phyloP scores from a whole-genome alignment of 139 green algal species.

The Coelastrella sp. region DNA sequence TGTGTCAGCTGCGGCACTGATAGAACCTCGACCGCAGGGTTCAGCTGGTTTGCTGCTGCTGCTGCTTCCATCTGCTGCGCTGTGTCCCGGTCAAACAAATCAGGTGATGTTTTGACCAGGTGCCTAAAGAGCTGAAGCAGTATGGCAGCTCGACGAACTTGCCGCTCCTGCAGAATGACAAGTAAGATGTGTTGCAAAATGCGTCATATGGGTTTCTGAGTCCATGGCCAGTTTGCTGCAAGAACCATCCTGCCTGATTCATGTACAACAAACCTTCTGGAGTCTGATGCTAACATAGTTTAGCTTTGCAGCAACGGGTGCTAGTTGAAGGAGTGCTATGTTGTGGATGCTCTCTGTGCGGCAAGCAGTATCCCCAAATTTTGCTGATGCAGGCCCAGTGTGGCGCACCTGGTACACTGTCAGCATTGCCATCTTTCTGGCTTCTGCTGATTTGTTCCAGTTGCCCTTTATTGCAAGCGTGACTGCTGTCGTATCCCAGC shows the following conservation, averaged over 20 bases:
- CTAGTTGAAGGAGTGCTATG: no score
- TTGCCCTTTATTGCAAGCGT: constrained; percentile 4
- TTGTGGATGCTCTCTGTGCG: not conserved
- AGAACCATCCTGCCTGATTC: no score
- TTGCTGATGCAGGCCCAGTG: not conserved
- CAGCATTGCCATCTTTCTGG: constrained; percentile 41
- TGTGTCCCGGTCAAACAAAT: not conserved
- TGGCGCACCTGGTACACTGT: constrained; percentile 30
- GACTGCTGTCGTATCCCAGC: constrained; percentile 18
- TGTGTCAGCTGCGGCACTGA: constrained; percentile 27
- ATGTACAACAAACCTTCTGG: no score
- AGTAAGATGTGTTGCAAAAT: not conserved
- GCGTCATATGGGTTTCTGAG: not conserved
- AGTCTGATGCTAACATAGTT: no score
- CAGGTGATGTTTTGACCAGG: not conserved
- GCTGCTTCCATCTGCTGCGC: constrained; percentile 21
- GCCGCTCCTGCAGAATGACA: constrained; percentile 12
- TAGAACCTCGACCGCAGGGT: constrained; percentile 34
- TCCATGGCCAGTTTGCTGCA: no score
- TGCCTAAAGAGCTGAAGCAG: constrained; percentile 25
- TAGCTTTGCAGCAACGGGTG: no score
- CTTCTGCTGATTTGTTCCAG: not conserved
- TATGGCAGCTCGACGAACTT: constrained; percentile 3
- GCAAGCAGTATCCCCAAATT: not conserved
- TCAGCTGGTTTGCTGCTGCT: constrained; percentile 12